These are phyloP conservation scores for Oxyria digyna DNA, from an alignment of 148 eudicot species.

Conservation along the genomic window DNA sequence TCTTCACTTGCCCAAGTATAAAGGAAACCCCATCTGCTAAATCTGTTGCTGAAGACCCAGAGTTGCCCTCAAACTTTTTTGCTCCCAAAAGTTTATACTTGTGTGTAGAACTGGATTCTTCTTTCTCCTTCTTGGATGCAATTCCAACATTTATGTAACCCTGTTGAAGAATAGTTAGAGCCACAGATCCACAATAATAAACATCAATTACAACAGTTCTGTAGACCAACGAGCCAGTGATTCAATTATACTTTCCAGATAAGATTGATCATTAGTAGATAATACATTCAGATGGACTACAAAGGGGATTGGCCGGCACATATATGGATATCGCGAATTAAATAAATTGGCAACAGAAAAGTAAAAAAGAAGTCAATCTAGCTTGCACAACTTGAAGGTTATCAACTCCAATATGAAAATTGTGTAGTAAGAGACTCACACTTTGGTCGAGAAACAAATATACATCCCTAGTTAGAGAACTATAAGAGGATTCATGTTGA, in stretches of 20 bases:
- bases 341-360: background rate
- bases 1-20: constrained; percentile 52
- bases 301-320: background rate
- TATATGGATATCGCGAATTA: background rate
- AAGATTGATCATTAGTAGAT: background rate
- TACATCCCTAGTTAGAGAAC: constrained; percentile 62
- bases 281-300: background rate
- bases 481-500: constrained; percentile 34
- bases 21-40: constrained; percentile 74
- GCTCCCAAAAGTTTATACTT: constrained; percentile 52
- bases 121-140: constrained; percentile 59
- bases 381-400: background rate
- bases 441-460: constrained; percentile 74
- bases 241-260: background rate
- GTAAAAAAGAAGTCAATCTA: constrained; percentile 1
- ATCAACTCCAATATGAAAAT: background rate
- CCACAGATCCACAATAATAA: constrained; percentile 1
- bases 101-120: constrained; percentile 33
- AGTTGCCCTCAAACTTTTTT: constrained; percentile 34
- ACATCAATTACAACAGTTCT: background rate
- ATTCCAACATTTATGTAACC: constrained; percentile 89
- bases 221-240: background rate
- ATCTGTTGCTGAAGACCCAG: constrained; percentile 43
- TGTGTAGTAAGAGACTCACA: constrained; percentile 41
- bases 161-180: constrained; percentile 29